Conservation (phyloP, 768 basidiomycete species). For the Arthromyces matolae region DNA sequence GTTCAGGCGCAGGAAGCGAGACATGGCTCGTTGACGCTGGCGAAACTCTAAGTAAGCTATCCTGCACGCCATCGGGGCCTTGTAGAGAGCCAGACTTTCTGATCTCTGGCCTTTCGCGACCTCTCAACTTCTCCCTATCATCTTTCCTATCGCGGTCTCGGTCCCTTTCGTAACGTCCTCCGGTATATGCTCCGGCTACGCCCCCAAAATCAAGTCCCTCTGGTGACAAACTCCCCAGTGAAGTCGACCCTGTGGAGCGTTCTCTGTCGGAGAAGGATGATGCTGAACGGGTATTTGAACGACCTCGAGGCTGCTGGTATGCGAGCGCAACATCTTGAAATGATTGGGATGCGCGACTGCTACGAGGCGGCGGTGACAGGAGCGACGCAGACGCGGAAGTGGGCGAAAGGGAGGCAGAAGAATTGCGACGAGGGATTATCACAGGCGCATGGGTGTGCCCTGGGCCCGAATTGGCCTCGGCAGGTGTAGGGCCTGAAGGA, state of each 20-base stretch:
- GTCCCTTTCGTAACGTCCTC: constrained; percentile 32
- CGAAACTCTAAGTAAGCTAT: constrained; percentile 19
- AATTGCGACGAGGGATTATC: constrained; percentile 7
- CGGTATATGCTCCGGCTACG: constrained; percentile 25
- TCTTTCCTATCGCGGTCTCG: constrained; percentile 15
- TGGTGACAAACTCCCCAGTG: constrained; percentile 26
- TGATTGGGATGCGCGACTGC: constrained; percentile 25
- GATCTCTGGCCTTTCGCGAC: constrained; percentile 38
- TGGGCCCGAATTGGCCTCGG: constrained; percentile 11
- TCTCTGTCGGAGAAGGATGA: constrained; percentile 54
- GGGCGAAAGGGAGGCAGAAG: constrained; percentile 21
- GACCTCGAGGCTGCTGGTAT: constrained; percentile 38
- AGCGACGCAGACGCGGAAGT: constrained; percentile 15
- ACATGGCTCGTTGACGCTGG: constrained; percentile 9
- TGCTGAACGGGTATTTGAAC: constrained; percentile 51
- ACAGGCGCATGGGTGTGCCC: constrained; percentile 18
- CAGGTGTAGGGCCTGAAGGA: background rate
- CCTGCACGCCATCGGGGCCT: constrained; percentile 31
- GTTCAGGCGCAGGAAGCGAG: background rate
- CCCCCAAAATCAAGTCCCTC: constrained; percentile 19
- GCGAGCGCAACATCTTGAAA: constrained; percentile 15
- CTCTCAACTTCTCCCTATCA: constrained; percentile 30
- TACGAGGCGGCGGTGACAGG: constrained; percentile 25
- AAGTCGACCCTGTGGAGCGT: constrained; percentile 20
- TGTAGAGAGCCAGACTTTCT: constrained; percentile 27